phyloP scores from a whole-genome alignment of 2,329 filamentous ascomycete species.

The Chaetomium globosum region DNA sequence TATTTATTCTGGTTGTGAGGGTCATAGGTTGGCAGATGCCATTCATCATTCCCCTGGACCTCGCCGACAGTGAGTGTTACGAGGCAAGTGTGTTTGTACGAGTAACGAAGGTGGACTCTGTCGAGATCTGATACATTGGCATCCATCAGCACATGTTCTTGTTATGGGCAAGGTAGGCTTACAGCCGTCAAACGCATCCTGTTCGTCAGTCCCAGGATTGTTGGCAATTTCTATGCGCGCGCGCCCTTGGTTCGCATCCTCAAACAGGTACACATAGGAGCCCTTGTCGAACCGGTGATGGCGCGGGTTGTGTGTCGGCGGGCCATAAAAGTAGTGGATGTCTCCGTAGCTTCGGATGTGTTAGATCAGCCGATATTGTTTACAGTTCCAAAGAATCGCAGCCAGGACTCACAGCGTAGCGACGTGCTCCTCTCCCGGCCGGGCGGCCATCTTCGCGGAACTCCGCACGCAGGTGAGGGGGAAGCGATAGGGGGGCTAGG shows the following conservation, averaged over 20 bases:
- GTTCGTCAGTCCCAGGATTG: slow-evolving; percentile 70
- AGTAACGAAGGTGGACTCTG: slow-evolving; percentile 66
- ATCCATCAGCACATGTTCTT: slow-evolving; percentile 30
- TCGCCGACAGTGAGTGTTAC: slow-evolving; percentile 68
- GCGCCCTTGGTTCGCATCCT: slow-evolving; percentile 67
- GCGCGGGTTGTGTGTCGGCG: slow-evolving; percentile 66
- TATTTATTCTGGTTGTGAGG: slow-evolving; percentile 75
- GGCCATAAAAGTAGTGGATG: slow-evolving; percentile 75
- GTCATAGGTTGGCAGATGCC: slow-evolving; percentile 76
- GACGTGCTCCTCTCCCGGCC: slow-evolving; percentile 52
- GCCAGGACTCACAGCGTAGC: slow-evolving; percentile 47
- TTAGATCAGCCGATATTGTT: slow-evolving; percentile 31
- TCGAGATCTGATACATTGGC: slow-evolving; percentile 60
- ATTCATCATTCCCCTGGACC: slow-evolving; percentile 58
- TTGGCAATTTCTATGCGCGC: slow-evolving; percentile 78
- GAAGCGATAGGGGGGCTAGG: slow-evolving; percentile 11
- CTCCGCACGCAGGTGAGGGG: not conserved
- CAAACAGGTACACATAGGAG: slow-evolving; percentile 79
- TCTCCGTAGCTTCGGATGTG: slow-evolving; percentile 66
- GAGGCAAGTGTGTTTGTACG: slow-evolving; percentile 72
- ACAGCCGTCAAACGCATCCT: slow-evolving; percentile 80
- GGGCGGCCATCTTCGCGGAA: slow-evolving; percentile 46
- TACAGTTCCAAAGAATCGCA: not conserved
- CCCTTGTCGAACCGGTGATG: slow-evolving; percentile 80
- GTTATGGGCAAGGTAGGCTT: slow-evolving; percentile 43